Evolutionary conservation across 306 rosid species (phyloP).

Genomic region (Cajanus cajan): DNA sequence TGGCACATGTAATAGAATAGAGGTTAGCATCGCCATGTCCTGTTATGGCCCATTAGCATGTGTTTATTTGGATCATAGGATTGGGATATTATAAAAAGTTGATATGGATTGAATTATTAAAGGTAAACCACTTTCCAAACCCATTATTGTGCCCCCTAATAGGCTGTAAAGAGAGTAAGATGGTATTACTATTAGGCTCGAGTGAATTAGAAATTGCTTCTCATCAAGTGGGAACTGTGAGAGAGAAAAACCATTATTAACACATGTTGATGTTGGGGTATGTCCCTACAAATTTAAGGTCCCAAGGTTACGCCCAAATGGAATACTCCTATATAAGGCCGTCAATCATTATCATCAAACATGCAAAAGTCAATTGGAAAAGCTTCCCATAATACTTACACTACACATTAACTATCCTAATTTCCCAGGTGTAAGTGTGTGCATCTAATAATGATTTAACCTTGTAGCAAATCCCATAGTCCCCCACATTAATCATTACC

Average conservation of each 20-base stretch:
- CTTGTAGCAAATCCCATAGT: background rate
- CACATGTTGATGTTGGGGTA: slow-evolving; percentile 36
- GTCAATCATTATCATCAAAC: background rate
- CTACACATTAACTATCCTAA: background rate
- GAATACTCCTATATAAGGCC: background rate
- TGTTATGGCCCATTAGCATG: background rate
- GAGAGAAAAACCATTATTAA: slow-evolving; percentile 24
- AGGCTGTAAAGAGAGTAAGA: slow-evolving; percentile 33
- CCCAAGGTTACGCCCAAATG: slow-evolving; percentile 14
- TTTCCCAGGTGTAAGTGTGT: slow-evolving; percentile 20
- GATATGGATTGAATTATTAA: slow-evolving; percentile 16
- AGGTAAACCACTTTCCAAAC: slow-evolving; percentile 25
- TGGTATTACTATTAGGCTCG: background rate
- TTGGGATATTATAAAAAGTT: slow-evolving; percentile 19
- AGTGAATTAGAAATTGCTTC: background rate
- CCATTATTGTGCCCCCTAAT: background rate
- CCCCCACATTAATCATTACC: slow-evolving; percentile 6
- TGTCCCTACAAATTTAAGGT: slow-evolving; percentile 24
- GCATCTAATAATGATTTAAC: slow-evolving; percentile 31
- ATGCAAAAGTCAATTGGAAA: slow-evolving; percentile 10
- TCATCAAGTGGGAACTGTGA: slow-evolving; percentile 5
- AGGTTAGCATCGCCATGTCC: too few species aligned
- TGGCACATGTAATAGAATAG: slow-evolving; percentile 23
- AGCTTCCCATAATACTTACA: slow-evolving; percentile 13
- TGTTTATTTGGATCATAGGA: slow-evolving; percentile 4